Evolutionary conservation across 176 grass and related monocot genomes (phyloP), one percentile per base, ranked within the genome.

Genomic region (Cenchrus fungigraminus): DNA sequence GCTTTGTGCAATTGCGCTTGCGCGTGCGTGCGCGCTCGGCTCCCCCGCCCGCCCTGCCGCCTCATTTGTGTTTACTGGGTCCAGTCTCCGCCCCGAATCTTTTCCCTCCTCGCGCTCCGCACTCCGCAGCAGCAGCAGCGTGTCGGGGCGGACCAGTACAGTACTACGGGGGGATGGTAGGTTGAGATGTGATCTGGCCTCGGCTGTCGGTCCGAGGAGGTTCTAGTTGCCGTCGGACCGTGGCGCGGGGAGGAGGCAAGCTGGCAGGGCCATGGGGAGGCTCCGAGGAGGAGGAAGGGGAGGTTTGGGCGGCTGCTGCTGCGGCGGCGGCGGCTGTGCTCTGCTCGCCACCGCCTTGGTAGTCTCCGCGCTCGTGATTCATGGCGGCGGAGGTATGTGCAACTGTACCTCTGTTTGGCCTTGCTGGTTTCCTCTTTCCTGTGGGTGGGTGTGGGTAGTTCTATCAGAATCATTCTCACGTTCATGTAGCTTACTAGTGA

Each of bases 171-270:
- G 28, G 45, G 31, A 40, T 40, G 12, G 11, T 28, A 12, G 74
- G 65, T 71, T 31, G 65, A 22, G 83, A 31, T 69, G 79, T 79
- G 88, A 86, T 86, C 79, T 66, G 37, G 77, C 81, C 71, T 37
- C 14, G 58, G 56, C 17, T 31, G 71, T 62, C 17, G 50, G 58
- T 62, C 58, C 59, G 50, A 28, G 37, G 37, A 40, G 37, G 74
- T 46, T 79, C 25, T 20, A 31, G 32, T 40, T 57, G 55, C 49
- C 65, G 74, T 80, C 46, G 58, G 71, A 49, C 45, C 31, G 47
- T 54, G 54, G 60, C 14, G 54, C 9, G 72, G 43, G 37, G 49
- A 74, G 22, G 47, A 53, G 71, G 47, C 47, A 74, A 74, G 71
- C 49, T 74, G 71, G 62, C 59, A 15, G 69, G 53, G 19, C 46